These are phyloP conservation scores for Uncinocarpus reesii DNA, from an alignment of 2,329 filamentous ascomycete genomes.

Conservation along the genomic window DNA sequence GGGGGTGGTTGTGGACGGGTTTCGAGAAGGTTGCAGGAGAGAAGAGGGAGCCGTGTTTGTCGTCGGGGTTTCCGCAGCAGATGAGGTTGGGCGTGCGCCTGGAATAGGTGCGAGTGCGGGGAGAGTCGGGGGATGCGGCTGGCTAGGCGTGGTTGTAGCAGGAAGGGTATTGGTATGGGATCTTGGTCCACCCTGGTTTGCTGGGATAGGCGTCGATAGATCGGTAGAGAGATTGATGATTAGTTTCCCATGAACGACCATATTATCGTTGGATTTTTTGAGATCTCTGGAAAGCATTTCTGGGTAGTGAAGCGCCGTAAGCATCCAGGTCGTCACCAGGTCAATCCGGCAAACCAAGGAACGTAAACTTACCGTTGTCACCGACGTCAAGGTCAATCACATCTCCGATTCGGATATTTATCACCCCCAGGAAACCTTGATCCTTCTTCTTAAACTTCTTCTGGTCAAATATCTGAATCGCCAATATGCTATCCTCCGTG, in stretches of 20 bases:
- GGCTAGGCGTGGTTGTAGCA: constrained; percentile 14
- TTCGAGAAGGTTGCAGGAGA: constrained; percentile 29
- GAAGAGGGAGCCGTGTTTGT: constrained; percentile 26
- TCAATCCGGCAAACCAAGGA: constrained; percentile 3
- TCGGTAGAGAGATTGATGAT: constrained; percentile 96
- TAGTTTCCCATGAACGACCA: constrained; percentile 93
- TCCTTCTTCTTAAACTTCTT: constrained; percentile 99
- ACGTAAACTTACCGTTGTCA: constrained; percentile 63
- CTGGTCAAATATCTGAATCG: constrained; percentile 97
- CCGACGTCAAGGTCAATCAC: constrained; percentile 82
- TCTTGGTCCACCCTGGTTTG: constrained; percentile 28
- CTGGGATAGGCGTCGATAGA: constrained; percentile 58
- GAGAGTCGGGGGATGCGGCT: constrained; percentile 7
- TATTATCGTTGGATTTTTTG: constrained; percentile 95
- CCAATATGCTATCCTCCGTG: constrained; percentile 90
- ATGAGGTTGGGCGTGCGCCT: constrained; percentile 22
- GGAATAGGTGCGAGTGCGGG: constrained; percentile 21
- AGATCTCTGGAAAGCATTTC: constrained; percentile 97
- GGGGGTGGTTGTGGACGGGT: constrained; percentile 28
- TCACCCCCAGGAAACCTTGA: constrained; percentile 93
- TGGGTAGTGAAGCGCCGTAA: constrained; percentile 22
- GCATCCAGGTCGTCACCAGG: constrained; percentile 2
- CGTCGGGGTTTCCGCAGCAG: constrained; percentile 24
- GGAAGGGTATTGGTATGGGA: constrained; percentile 18
- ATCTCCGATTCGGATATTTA: constrained; percentile 92